Evolutionary conservation across 2,329 filamentous ascomycete genomes (phyloP).

Genomic region (Metarhizium humberi): DNA sequence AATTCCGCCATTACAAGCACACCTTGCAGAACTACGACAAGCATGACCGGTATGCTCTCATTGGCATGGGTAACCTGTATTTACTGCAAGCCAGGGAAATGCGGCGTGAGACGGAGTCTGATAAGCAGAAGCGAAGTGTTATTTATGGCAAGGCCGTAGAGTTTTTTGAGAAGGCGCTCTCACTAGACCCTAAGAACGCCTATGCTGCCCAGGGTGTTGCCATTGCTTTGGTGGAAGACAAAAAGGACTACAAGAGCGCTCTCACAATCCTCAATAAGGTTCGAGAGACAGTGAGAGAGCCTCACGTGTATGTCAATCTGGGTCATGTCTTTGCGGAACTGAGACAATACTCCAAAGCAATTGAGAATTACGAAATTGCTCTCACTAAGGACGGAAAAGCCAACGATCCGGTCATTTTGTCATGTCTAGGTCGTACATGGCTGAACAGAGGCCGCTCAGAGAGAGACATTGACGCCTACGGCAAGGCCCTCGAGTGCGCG

Average conservation of each 20-base stretch:
- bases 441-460: constrained; percentile 64
- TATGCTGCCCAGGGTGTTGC: constrained; percentile 94
- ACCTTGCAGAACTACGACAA: constrained; percentile 92
- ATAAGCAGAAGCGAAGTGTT: constrained; percentile 82
- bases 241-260: constrained; percentile 75
- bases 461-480: constrained; percentile 47
- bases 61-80: constrained; percentile 93
- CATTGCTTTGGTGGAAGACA: constrained; percentile 89
- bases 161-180: constrained; percentile 95
- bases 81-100: constrained; percentile 85
- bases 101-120: constrained; percentile 78
- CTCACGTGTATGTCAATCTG: constrained; percentile 83
- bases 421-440: constrained; percentile 83
- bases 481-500: constrained; percentile 49
- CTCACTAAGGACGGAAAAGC: constrained; percentile 65
- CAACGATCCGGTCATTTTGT: constrained; percentile 69
- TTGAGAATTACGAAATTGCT: constrained; percentile 88
- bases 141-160: constrained; percentile 89
- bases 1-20: constrained; percentile 93
- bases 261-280: constrained; percentile 85
- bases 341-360: constrained; percentile 81
- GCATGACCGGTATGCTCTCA: constrained; percentile 93
- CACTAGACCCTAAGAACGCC: constrained; percentile 89
- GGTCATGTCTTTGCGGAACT: constrained; percentile 89
- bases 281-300: constrained; percentile 80